Conservation (phyloP, 352 stramenopile species). For the Peronospora destructor region DNA sequence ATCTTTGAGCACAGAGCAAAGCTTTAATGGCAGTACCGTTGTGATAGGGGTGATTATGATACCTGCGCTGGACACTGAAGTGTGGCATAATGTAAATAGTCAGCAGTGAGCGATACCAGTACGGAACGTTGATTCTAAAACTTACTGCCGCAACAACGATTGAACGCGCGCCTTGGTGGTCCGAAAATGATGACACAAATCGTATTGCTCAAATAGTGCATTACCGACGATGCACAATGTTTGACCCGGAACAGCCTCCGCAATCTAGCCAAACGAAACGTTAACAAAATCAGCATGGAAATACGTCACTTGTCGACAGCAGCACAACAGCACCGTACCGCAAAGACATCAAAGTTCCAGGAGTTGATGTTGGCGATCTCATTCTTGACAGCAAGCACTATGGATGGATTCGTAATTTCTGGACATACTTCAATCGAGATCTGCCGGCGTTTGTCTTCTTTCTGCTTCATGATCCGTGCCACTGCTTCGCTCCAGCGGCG, state of each 20-base stretch:
- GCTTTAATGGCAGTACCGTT: slow-evolving; percentile 42
- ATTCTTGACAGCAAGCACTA: slow-evolving; percentile 45
- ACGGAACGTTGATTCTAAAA: slow-evolving; percentile 4
- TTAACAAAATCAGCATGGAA: slow-evolving; percentile 1
- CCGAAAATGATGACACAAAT: slow-evolving; percentile 54
- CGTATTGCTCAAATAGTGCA: slow-evolving; percentile 65
- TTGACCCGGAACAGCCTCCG: slow-evolving; percentile 45
- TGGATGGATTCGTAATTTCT: slow-evolving; percentile 38
- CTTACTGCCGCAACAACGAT: slow-evolving; percentile 59
- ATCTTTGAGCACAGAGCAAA: not conserved
- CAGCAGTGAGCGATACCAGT: not conserved
- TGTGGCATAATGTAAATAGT: slow-evolving; percentile 1
- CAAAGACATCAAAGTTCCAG: slow-evolving; percentile 73
- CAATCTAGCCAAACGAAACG: slow-evolving; percentile 23
- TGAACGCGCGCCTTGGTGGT: slow-evolving; percentile 46
- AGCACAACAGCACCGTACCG: slow-evolving; percentile 21
- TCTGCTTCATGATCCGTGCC: slow-evolving; percentile 29
- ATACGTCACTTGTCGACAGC: not conserved
- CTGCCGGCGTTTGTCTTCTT: slow-evolving; percentile 29
- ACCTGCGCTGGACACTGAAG: slow-evolving; percentile 47
- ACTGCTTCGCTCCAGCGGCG: slow-evolving; percentile 37
- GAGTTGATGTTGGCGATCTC: slow-evolving; percentile 46
- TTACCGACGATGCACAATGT: slow-evolving; percentile 66
- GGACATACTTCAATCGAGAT: slow-evolving; percentile 50
- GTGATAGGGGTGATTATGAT: slow-evolving; percentile 77